Conservation (phyloP, 139 green algal species). For the Raphidocelis subcapitata region DNA sequence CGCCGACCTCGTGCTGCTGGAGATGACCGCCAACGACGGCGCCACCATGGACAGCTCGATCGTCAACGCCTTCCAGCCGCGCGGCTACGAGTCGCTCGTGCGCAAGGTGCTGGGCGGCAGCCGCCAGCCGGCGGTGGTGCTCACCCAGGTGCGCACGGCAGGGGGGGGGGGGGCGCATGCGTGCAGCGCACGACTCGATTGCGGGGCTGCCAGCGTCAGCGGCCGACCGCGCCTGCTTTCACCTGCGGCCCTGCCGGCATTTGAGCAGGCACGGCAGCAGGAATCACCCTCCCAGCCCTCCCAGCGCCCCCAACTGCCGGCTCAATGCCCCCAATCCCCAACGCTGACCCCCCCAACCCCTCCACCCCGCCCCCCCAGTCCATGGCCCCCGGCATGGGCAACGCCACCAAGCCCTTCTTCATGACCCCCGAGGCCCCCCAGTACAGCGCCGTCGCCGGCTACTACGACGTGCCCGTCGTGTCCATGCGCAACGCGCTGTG, state of each 20-base stretch:
- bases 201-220: too few relatives aligned
- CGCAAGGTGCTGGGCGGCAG: constrained; percentile 2
- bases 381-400: constrained; percentile 19
- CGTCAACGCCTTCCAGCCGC: constrained; percentile 5
- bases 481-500: constrained; percentile 34
- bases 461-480: constrained; percentile 14
- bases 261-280: too few relatives aligned
- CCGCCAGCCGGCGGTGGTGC: constrained; percentile 21
- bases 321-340: too few relatives aligned
- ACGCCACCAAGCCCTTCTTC: constrained; percentile 24
- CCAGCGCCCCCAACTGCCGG: too few relatives aligned
- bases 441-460: constrained; percentile 19
- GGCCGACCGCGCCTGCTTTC: too few relatives aligned
- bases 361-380: not conserved
- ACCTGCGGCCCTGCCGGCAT: too few relatives aligned
- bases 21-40: constrained; percentile 25
- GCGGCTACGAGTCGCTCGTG: constrained; percentile 26
- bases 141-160: constrained; percentile 17
- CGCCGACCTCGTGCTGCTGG: constrained; percentile 29
- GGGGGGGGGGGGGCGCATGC: not conserved
- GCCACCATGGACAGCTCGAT: constrained; percentile 13
- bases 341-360: too few relatives aligned
- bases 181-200: too few relatives aligned
- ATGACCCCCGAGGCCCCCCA: constrained; percentile 27
- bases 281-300: too few relatives aligned